These are phyloP conservation scores for Diutina scorzettiae DNA, from an alignment of 1,139 yeast species.

Conservation along the genomic window DNA sequence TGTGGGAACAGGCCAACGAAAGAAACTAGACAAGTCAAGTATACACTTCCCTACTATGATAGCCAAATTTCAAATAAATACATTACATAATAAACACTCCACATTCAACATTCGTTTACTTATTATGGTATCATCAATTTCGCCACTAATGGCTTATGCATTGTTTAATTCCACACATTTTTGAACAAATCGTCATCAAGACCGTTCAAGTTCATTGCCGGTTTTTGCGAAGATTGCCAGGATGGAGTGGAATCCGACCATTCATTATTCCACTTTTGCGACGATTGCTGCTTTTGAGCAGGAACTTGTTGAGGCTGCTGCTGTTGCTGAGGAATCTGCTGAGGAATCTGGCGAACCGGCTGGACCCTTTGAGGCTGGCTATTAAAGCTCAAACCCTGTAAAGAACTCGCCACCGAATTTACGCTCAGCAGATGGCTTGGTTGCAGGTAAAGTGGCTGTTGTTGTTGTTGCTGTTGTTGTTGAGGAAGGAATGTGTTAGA, in stretches of 20 bases:
- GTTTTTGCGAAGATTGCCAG: slow-evolving; percentile 9
- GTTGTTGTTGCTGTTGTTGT: slow-evolving; percentile 13
- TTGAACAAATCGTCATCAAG: slow-evolving; percentile 36
- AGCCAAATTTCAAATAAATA: too few relatives aligned
- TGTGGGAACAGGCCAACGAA: too few relatives aligned
- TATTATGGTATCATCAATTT: too few relatives aligned
- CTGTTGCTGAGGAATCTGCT: not conserved
- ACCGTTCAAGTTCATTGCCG: slow-evolving; percentile 11
- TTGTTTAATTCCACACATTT: slow-evolving; percentile 21
- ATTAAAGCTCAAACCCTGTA: slow-evolving; percentile 23
- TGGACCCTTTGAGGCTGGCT: not conserved
- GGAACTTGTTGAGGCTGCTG: not conserved
- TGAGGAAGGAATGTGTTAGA: slow-evolving; percentile 10
- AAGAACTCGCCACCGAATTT: slow-evolving; percentile 20
- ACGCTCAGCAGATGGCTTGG: slow-evolving; percentile 9
- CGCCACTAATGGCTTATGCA: too few relatives aligned
- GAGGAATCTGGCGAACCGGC: not conserved
- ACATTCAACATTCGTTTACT: too few relatives aligned
- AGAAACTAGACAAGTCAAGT: too few relatives aligned
- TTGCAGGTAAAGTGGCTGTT: slow-evolving; percentile 11
- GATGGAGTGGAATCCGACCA: slow-evolving; percentile 20
- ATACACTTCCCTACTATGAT: too few relatives aligned
- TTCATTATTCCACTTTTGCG: slow-evolving; percentile 22
- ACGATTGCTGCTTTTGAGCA: slow-evolving; percentile 7
- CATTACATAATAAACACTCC: too few relatives aligned